These are phyloP conservation scores for Pythium rhizo-oryzae DNA, from an alignment of 352 stramenopile species.

Conservation along the genomic window DNA sequence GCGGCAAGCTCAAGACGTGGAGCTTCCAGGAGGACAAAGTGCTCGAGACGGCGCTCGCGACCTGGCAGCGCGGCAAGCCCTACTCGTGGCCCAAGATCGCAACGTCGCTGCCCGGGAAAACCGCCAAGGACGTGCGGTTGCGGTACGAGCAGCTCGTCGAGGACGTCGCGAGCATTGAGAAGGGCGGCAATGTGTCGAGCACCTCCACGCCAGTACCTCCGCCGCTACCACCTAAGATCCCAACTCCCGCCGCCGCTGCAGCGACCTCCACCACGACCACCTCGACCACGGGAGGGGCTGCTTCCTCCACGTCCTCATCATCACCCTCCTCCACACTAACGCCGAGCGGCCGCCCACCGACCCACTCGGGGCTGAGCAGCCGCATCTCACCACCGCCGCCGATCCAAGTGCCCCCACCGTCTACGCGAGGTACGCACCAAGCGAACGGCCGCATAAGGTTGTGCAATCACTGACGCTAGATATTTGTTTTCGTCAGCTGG, in stretches of 20 bases:
- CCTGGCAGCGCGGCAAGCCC: conserved; percentile 54
- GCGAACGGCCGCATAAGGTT: too few relatives aligned
- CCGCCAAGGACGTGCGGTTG: conserved; percentile 64
- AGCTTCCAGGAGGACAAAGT: conserved; percentile 84
- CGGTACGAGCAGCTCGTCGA: conserved; percentile 81
- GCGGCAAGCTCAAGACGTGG: conserved; percentile 51
- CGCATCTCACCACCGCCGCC: conserved; percentile 65
- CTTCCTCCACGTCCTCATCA: not conserved
- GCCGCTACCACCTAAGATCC: conserved; percentile 14
- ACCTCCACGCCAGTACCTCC: not conserved
- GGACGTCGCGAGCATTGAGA: conserved; percentile 74
- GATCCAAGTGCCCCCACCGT: conserved; percentile 48
- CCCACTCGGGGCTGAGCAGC: conserved; percentile 39
- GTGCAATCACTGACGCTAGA: not conserved
- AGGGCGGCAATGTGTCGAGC: not conserved
- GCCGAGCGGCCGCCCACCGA: conserved; percentile 7
- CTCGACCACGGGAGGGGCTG: too few relatives aligned
- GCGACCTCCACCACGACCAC: not conserved
- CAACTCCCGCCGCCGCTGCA: not conserved
- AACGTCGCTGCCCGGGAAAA: conserved; percentile 64
- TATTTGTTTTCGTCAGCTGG: not conserved
- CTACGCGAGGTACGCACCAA: conserved; percentile 15
- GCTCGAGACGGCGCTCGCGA: conserved; percentile 72
- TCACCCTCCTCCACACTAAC: not conserved
- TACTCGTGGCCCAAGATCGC: conserved; percentile 86